Evolutionary conservation across 192 early-diverging fungal species (phyloP), one percentile per base, ranked within the genome.

Genomic region (Pecoramyces ruminantium): DNA sequence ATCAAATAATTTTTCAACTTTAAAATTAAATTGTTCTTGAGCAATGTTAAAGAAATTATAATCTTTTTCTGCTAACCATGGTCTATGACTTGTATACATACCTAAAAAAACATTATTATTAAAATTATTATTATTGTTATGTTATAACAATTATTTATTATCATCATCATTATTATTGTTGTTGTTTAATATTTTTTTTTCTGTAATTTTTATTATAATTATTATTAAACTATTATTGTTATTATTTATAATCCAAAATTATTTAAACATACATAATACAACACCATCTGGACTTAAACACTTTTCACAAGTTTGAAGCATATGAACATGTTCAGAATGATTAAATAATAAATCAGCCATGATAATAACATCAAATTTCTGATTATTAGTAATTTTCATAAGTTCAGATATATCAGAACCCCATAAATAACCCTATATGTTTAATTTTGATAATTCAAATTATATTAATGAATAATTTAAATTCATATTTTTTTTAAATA

Each of bases 331-430:
- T 81, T 97, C 90, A n/a, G 92, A 94, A 83, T 96, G 95, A 83
- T 96, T 96, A 84, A 96, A 95, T 18, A 97, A 87, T 29, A 95
- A 84, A 80, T 97, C 96, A 40, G 92, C 92, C 77, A 96, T 80
- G 77, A 97, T 92, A 81, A 97, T 90, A 40, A 95, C 87, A 83
- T 97, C 96, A 82, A 87, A 97, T 38, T 85, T 79, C 78, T 80
- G 79, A 39, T 38, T 25, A 29, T 29, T 25, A 40, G 81, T 29
- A 84, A 81, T 78, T 84, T 84, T 81, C 83, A 87, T 81, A 79
- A 86, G 39, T 28, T 79, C 82, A 30, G 79, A 80, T 0, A 85
- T 85, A 40, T 92, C 87, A 34, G 87, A 86, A 11, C 93, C 93
- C 93, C 94, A 95, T 58, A 93, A 86, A 82, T 90, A 88, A 34